Evolutionary conservation across 768 basidiomycete species (phyloP), one percentile per base, ranked within the genome.

Genomic region (Paxillus involutus): DNA sequence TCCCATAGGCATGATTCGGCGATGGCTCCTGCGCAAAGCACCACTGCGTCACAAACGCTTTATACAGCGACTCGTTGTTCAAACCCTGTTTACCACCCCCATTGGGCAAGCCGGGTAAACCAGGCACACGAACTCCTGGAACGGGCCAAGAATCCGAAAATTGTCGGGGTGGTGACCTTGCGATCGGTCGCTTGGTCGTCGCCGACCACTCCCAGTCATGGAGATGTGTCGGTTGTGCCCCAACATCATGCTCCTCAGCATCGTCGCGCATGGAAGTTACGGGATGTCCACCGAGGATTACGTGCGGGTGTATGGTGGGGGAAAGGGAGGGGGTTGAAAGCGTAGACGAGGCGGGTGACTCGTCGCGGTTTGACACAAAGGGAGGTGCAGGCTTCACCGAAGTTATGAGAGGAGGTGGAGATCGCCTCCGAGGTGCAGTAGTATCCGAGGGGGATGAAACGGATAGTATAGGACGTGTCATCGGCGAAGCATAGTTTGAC

Each of bases 11-110:
- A 24, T 47, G 54, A 8, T 44, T 55, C 51, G 51, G 74, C 49
- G 61, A 73, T 64, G 66, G 66, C 49, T 44, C 75, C 59, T 79
- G 76, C 8, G 83, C 84, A 67, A 88, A 88, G 66, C 86, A 87
- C 86, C 86, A 88, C 64, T 84, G 80, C 51, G 73, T 61, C 47
- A 87, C 79, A 55, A 87, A 82, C 21, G 83, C 82, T 50, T 85
- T 78, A 61, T 86, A 86, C 14, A 71, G 68, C 29, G 71, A 64
- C 41, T 73, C 69, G 75, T 51, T 60, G 40, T 40, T 16, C 12
- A 53, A 6, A 10, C 26, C 40, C 10, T 43, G 49, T 32, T 51
- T 49, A n/a, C 60, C 52, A 26, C 19, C 14, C 8, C 26, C 47
- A 5, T 40, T 37, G 13, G 57, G 40, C 13, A 43, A 24, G 19